These are phyloP conservation scores for Spencermartinsiella europaea DNA, from an alignment of 805 yeast genomes.

Conservation along the genomic window DNA sequence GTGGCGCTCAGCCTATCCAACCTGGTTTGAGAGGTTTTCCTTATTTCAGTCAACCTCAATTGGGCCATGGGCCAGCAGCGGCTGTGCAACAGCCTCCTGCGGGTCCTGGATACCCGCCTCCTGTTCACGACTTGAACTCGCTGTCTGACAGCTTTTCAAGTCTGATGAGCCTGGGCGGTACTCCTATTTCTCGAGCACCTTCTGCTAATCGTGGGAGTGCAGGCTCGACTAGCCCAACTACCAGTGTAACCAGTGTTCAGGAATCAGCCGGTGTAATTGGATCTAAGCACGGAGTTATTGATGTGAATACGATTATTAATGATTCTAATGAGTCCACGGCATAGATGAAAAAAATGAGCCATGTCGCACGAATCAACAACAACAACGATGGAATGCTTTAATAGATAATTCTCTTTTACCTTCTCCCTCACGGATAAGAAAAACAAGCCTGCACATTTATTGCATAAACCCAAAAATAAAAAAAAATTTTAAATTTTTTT, in stretches of 20 bases:
- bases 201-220: slow-evolving; percentile 4
- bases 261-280: slow-evolving; percentile 24
- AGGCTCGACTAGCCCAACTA: slow-evolving; percentile 13
- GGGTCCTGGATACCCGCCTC: slow-evolving; percentile 2
- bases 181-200: slow-evolving; percentile 12
- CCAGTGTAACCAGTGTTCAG: slow-evolving; percentile 9
- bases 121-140: slow-evolving; percentile 4
- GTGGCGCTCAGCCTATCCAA: neutral
- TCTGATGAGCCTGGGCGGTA: slow-evolving; percentile 19
- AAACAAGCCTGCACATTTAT: too few relatives aligned
- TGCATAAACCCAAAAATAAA: neutral
- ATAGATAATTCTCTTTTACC: neutral
- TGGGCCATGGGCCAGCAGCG: neutral
- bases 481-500: neutral
- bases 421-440: neutral
- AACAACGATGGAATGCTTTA: neutral
- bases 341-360: slow-evolving; percentile 5
- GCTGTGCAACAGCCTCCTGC: neutral
- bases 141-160: slow-evolving; percentile 21
- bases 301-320: slow-evolving; percentile 19
- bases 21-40: neutral
- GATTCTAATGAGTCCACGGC: slow-evolving; percentile 19
- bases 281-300: slow-evolving; percentile 16
- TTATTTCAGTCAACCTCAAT: neutral
- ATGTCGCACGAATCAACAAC: neutral